These are phyloP conservation scores for Naganishia liquefaciens DNA, from an alignment of 1,284 basidiomycete genomes.

Conservation along the genomic window DNA sequence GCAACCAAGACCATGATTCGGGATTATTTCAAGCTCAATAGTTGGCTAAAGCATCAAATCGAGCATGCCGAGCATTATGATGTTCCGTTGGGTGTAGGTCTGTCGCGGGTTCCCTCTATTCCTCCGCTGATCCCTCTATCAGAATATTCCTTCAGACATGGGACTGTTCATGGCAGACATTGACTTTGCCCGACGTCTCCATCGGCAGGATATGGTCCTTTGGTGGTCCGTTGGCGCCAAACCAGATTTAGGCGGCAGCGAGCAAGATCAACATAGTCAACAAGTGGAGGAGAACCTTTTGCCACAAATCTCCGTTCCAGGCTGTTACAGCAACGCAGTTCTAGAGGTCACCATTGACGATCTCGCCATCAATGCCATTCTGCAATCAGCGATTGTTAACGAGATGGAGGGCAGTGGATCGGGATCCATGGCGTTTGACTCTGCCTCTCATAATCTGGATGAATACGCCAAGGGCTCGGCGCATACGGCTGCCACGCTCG, in stretches of 20 bases:
- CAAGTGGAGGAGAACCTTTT: constrained; percentile 72
- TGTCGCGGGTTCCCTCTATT: no score
- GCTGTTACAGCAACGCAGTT: constrained; percentile 90
- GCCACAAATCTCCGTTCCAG: constrained; percentile 81
- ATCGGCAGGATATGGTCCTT: constrained; percentile 83
- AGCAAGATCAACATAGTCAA: constrained; percentile 75
- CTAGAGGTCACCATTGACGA: constrained; percentile 87
- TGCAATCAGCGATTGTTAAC: constrained; percentile 93
- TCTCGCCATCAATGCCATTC: constrained; percentile 88
- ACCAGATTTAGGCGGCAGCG: constrained; percentile 93
- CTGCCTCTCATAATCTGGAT: constrained; percentile 84
- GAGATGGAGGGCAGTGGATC: constrained; percentile 90
- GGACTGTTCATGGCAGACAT: constrained; percentile 85
- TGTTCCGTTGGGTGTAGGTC: constrained; percentile 71
- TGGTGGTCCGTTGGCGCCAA: constrained; percentile 93
- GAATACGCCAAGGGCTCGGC: constrained; percentile 76
- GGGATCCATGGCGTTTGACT: constrained; percentile 89
- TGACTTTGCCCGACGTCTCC: constrained; percentile 81
- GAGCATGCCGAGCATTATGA: constrained; percentile 88
- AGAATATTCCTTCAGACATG: constrained; percentile 86
- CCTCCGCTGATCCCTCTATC: constrained; percentile 3
- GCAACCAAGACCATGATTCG: constrained; percentile 68
- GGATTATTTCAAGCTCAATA: constrained; percentile 75
- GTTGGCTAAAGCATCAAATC: constrained; percentile 79
- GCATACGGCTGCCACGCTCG: constrained; percentile 76